phyloP scores from a whole-genome alignment of 768 basidiomycete species.

The Inosperma sp. region DNA sequence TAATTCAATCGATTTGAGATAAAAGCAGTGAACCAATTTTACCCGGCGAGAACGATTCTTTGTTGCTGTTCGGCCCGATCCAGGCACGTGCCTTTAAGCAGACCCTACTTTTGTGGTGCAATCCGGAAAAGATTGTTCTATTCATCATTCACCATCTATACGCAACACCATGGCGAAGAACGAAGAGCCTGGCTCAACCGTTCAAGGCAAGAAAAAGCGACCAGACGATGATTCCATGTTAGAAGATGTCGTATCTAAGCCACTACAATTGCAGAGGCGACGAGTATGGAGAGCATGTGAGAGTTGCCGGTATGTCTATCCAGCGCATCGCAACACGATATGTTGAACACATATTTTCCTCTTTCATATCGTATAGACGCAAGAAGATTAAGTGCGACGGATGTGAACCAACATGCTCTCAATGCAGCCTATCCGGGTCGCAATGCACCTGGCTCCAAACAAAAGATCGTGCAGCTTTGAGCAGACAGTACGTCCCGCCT shows the following conservation, averaged over 20 bases:
- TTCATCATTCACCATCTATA: constrained; percentile 21
- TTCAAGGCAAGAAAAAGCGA: constrained; percentile 75
- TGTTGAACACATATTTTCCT: constrained; percentile 14
- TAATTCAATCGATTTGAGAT: too few relatives aligned
- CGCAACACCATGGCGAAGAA: constrained; percentile 41
- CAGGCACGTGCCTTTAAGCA: constrained; percentile 24
- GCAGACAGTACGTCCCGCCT: constrained; percentile 66
- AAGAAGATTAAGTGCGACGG: constrained; percentile 96
- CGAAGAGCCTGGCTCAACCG: constrained; percentile 45
- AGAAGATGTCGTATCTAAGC: constrained; percentile 58
- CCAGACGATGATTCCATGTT: constrained; percentile 54
- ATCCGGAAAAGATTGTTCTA: constrained; percentile 17
- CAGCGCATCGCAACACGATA: constrained; percentile 17
- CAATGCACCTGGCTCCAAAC: constrained; percentile 89
- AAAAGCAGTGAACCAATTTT: too few relatives aligned
- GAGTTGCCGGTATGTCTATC: constrained; percentile 65
- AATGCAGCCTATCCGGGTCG: constrained; percentile 68
- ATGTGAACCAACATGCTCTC: constrained; percentile 79
- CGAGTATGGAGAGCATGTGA: constrained; percentile 90
- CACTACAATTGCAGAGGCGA: constrained; percentile 71
- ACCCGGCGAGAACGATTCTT: too few relatives aligned
- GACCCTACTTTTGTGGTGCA: constrained; percentile 27
- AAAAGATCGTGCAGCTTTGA: constrained; percentile 84
- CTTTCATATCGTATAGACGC: constrained; percentile 44
- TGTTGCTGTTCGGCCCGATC: constrained; percentile 19